Percentiles rank a stretch among this genome's conserved stretches.
Evolutionary conservation across 495 filamentous ascomycete genomes (phyloP).

Genomic region (Arthonia radiata): DNA sequence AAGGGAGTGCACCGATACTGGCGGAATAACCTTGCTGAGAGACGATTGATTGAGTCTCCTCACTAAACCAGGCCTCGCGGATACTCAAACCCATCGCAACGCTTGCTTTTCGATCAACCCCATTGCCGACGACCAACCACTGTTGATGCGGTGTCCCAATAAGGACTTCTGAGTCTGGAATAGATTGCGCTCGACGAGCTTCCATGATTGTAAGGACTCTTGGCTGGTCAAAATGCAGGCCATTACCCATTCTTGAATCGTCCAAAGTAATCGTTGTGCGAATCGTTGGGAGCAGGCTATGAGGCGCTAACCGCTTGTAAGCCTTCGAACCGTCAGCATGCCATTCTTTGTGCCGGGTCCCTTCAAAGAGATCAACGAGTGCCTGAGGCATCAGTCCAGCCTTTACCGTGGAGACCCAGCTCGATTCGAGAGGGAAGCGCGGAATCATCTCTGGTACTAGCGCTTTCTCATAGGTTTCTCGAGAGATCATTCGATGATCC

Average conservation of each 20-base stretch:
- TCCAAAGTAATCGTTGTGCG: constrained; percentile 20
- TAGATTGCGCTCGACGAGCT: constrained; percentile 36
- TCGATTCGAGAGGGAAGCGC: constrained; percentile 5
- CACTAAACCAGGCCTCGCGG: no score
- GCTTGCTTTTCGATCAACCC: constrained; percentile 38
- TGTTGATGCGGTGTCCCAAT: constrained; percentile 25
- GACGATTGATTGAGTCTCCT: no score
- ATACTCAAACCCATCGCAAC: constrained; percentile 34
- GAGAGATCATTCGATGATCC: constrained; percentile 27
- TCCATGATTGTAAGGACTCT: constrained; percentile 35
- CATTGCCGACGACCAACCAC: constrained; percentile 43
- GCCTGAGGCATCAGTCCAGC: constrained; percentile 10
- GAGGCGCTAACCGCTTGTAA: constrained; percentile 27
- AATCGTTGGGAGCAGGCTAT: constrained; percentile 29
- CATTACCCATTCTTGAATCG: constrained; percentile 21
- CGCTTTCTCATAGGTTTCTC: constrained; percentile 3
- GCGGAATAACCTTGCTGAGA: no score
- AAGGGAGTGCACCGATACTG: no score
- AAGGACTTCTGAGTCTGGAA: constrained; percentile 40
- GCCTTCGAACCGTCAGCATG: constrained; percentile 6
- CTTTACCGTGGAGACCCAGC: constrained; percentile 10
- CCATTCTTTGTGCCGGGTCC: constrained; percentile 2
- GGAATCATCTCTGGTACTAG: constrained; percentile 17
- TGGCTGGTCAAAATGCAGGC: constrained; percentile 35
- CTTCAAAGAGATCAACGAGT: constrained; percentile 16